Base-by-base conservation (phyloP, 2,329 filamentous ascomycete genomes). In the Colletotrichum sp. region DNA sequence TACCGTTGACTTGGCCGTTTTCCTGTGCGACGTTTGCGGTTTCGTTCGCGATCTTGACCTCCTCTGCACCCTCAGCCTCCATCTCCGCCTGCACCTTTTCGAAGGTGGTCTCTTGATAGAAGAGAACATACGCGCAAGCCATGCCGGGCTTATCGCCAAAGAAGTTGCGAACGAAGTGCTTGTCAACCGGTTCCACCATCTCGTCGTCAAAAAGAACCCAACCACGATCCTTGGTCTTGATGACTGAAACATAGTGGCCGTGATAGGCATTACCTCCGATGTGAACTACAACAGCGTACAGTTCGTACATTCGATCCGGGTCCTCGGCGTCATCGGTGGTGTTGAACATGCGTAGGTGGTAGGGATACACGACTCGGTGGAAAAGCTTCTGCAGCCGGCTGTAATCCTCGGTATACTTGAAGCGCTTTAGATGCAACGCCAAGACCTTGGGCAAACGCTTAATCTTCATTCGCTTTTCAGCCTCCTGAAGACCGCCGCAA, bases 401-500 rank as follows among this genome's bases (percentile, higher is more conserved):
- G 82, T 98, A 92, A 84, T 99, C 96, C 83, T 99, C 97, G 4
- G 96, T 98, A 83, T 98, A 99, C 86, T 99, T 99, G 89, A 99
- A 99, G 72, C 97, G 92, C 86, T 99, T 99, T 78, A 99, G 87
- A 83, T 99, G 97, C 74, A 99, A 87, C 6, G 97, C 96, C 78
- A 99, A 86, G 76, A 99, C 95, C 82, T 95, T 96, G 6, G 97
- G 97, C 82, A 99, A 87, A 69, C 95, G 92, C 88, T 99, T 99
- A 80, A 99, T 96, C 88, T 99, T 99, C 97, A 99, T 99, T 78
- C 97, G 92, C 88, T 99, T 99, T 85, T 99, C 97, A 0, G 97
- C 97, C 86, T 99, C 97, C 85, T 99, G 97, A 71, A 99, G 88
- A 4, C 97, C 97, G 69, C 97, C 97, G 80, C 97, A 99, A 80